Conservation (phyloP, 495 filamentous ascomycete species). For the Trichoderma orchidacearum region DNA sequence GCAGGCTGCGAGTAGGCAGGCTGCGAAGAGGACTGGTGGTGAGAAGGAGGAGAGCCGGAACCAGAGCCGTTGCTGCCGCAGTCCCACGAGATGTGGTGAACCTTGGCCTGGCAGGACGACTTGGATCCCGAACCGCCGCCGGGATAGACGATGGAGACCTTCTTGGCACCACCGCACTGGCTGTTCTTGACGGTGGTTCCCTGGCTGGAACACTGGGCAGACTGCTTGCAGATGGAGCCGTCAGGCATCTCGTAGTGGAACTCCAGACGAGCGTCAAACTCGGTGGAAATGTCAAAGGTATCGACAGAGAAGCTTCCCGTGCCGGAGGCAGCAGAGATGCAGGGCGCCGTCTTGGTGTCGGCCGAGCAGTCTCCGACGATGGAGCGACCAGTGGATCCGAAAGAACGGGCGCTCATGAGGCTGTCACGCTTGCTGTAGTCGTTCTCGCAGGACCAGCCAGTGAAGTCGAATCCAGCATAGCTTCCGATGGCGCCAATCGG, state of each 20-base stretch:
- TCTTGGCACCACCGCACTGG: slow-evolving; percentile 83
- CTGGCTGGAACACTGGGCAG: slow-evolving; percentile 40
- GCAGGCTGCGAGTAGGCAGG: neutral
- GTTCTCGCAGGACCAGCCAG: slow-evolving; percentile 51
- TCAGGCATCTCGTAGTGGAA: slow-evolving; percentile 77
- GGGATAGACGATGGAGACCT: slow-evolving; percentile 64
- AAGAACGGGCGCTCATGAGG: slow-evolving; percentile 51
- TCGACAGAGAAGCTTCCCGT: slow-evolving; percentile 60
- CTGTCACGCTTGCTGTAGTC: slow-evolving; percentile 42
- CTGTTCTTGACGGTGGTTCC: slow-evolving; percentile 61
- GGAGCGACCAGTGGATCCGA: slow-evolving; percentile 20
- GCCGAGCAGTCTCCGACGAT: neutral
- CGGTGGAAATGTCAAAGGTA: slow-evolving; percentile 54
- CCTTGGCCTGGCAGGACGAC: slow-evolving; percentile 49
- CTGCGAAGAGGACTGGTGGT: neutral
- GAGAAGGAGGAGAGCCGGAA: neutral
- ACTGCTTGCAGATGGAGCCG: slow-evolving; percentile 64
- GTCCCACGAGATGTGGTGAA: slow-evolving; percentile 70
- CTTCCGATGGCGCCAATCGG: slow-evolving; percentile 42
- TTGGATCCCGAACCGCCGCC: slow-evolving; percentile 34
- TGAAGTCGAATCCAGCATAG: slow-evolving; percentile 65
- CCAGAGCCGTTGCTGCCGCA: slow-evolving; percentile 37
- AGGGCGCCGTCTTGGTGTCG: slow-evolving; percentile 6
- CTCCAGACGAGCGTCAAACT: slow-evolving; percentile 62
- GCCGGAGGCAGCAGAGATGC: slow-evolving; percentile 25